Evolutionary conservation across 805 yeast genomes (phyloP).

Genomic region (Candida khao-thaluensis): DNA sequence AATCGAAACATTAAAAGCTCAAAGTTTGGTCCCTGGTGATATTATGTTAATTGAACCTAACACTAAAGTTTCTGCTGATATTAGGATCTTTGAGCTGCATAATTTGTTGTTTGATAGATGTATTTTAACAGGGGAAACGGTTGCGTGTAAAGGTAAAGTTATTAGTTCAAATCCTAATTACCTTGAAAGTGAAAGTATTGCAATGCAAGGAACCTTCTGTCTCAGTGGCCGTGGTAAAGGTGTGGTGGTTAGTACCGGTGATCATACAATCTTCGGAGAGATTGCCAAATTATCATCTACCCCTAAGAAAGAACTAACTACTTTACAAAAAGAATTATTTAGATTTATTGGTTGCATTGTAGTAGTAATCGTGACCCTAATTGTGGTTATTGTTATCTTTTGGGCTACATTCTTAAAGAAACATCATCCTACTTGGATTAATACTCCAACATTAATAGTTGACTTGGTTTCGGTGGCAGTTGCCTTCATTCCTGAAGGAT

Average conservation of each 20-base stretch:
- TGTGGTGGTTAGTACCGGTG: conserved; percentile 45
- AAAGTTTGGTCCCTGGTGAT: conserved; percentile 46
- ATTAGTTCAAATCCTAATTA: conserved; percentile 33
- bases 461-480: conserved; percentile 47
- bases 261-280: conserved; percentile 45
- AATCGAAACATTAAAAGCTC: conserved; percentile 26
- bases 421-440: conserved; percentile 41
- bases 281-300: conserved; percentile 43
- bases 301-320: conserved; percentile 39
- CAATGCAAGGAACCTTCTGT: conserved; percentile 47
- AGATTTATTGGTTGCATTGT: conserved; percentile 31
- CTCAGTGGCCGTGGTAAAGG: conserved; percentile 45
- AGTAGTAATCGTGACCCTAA: conserved; percentile 24
- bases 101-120: conserved; percentile 47
- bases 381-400: conserved; percentile 30
- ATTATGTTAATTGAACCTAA: conserved; percentile 37
- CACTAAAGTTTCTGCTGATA: conserved; percentile 47
- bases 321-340: conserved; percentile 42
- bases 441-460: conserved; percentile 39
- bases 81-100: conserved; percentile 38
- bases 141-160: conserved; percentile 32
- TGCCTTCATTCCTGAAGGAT: conserved; percentile 52
- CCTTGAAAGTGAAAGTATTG: conserved; percentile 43
- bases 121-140: conserved; percentile 50
- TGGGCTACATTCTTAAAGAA: conserved; percentile 47